Conservation (phyloP, 306 rosid genomes). For the Cicer arietinum region DNA sequence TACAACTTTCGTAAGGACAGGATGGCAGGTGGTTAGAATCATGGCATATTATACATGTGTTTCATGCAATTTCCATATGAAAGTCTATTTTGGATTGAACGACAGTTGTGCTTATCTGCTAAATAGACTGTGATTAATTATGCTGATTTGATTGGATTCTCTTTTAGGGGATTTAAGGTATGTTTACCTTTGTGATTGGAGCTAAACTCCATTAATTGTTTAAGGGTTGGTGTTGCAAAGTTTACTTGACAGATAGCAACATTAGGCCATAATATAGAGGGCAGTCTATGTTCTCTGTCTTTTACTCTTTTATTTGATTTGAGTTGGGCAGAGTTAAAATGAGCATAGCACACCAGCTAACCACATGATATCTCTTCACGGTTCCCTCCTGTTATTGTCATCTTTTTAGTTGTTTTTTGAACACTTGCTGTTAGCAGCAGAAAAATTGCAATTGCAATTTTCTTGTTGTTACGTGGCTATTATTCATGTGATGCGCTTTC, state of each 20-base stretch:
- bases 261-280: neutral
- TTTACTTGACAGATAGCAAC: neutral
- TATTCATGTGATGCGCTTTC: neutral
- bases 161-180: neutral
- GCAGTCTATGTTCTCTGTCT: neutral
- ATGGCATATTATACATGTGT: no score
- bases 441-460: neutral
- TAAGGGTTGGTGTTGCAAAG: neutral
- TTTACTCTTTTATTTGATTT: neutral
- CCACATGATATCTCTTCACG: neutral
- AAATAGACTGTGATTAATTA: conserved; percentile 4
- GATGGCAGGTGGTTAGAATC: conserved; percentile 3
- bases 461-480: neutral
- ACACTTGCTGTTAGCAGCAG: neutral
- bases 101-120: conserved; percentile 7
- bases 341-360: neutral
- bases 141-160: conserved; percentile 9
- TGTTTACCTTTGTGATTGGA: neutral
- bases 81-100: neutral
- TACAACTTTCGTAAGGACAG: conserved; percentile 9
- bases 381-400: neutral
- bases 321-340: conserved; percentile 5
- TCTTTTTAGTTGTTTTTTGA: neutral
- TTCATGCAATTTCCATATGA: neutral
- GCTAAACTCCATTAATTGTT: conserved; percentile 10